A percentile compares a stretch with the other conserved stretches of the same genome.
Conservation (phyloP, 495 filamentous ascomycete genomes). For the Coniosporium apollinis region DNA sequence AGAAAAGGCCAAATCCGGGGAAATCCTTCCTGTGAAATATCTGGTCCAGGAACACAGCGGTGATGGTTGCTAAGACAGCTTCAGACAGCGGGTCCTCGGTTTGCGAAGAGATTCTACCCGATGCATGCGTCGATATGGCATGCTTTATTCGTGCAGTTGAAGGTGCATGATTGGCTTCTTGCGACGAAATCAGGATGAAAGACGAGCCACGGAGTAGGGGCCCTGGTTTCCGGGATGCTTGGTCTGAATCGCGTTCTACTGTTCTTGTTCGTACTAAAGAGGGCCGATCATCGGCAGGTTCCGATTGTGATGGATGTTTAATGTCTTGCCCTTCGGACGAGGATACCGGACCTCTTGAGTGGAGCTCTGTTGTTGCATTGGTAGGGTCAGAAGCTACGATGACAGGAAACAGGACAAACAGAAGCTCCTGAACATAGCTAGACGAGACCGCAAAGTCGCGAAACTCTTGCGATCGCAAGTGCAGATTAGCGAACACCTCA, state of each 20-base stretch:
- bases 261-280: conserved; percentile 58
- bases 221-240: conserved; percentile 26
- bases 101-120: conserved; percentile 27
- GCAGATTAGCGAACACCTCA: conserved; percentile 62
- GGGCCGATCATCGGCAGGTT: conserved; percentile 29
- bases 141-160: conserved; percentile 46
- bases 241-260: conserved; percentile 33
- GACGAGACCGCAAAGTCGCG: conserved; percentile 64
- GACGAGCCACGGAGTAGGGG: conserved; percentile 63
- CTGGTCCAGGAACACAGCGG: conserved; percentile 68
- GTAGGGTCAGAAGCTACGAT: conserved; percentile 71
- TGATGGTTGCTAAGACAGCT: conserved; percentile 53
- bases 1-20: conserved; percentile 67
- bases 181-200: conserved; percentile 70
- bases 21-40: conserved; percentile 76
- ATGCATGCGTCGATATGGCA: conserved; percentile 40
- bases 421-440: conserved; percentile 59
- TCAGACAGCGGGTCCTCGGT: conserved; percentile 55
- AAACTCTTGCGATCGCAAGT: conserved; percentile 53
- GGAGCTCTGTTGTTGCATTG: conserved; percentile 64
- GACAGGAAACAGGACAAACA: conserved; percentile 67
- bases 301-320: conserved; percentile 55
- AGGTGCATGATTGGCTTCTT: conserved; percentile 35
- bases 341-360: conserved; percentile 57
- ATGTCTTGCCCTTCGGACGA: conserved; percentile 78